These are phyloP conservation scores for Cryphonectria carpinicola DNA, from an alignment of 2,329 filamentous ascomycete species.

Conservation along the genomic window DNA sequence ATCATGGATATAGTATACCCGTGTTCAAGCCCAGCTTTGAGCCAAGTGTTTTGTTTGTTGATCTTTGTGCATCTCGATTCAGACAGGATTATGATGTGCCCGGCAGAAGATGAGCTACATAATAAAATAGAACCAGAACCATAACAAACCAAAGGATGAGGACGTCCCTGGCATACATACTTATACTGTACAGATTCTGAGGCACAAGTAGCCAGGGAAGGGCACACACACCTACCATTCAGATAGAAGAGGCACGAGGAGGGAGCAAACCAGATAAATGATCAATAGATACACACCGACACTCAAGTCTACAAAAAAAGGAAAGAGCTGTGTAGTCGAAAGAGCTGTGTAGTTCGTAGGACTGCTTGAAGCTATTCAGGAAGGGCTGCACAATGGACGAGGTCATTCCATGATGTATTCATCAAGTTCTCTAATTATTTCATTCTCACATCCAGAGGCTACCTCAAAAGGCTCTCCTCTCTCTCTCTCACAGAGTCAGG, in stretches of 20 bases:
- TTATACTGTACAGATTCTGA: background rate
- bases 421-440: background rate
- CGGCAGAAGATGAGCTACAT: background rate
- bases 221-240: background rate
- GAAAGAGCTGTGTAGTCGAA: too few species aligned
- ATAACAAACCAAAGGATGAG: background rate
- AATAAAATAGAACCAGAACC: background rate
- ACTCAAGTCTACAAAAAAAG: background rate
- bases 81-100: background rate
- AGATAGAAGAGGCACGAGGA: background rate
- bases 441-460: background rate
- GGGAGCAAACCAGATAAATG: too few species aligned
- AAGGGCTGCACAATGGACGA: background rate
- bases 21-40: background rate
- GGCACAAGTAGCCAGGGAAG: background rate
- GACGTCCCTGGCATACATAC: background rate
- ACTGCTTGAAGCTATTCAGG: background rate
- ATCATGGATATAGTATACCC: background rate
- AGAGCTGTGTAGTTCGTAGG: too few species aligned
- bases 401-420: constrained; percentile 3
- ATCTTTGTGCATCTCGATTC: background rate
- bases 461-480: background rate
- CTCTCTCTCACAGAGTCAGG: background rate
- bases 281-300: background rate
- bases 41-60: background rate